Base-by-base conservation (phyloP, 495 filamentous ascomycete genomes). In the Aspergillus heteromorphus region DNA sequence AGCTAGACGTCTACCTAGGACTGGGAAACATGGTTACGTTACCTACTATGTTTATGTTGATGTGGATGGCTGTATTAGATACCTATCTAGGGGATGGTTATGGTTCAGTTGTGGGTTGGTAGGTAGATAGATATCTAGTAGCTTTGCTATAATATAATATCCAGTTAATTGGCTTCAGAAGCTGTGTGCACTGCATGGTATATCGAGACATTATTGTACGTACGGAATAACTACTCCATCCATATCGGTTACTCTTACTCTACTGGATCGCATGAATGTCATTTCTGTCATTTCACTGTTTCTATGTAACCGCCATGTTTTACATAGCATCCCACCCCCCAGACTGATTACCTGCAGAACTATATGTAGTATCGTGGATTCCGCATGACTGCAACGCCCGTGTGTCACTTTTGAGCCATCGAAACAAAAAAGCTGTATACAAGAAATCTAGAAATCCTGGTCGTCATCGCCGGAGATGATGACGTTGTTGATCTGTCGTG, bases 401-500 rank as follows among this genome's bases (percentile, higher is more conserved):
- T 16, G 55, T 42, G 48, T 54, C 53, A 62, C 54, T 59, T 59
- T 63, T 63, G 47, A 49, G 61, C 54, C 57, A 53, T 55, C 41
- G 51, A 57, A 62, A 45, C 25, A 19, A 60, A 38, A 38, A 50
- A 51, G 4, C 53, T 56, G 53, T 61, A 54, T 60, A 62, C 62
- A 62, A 58, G 56, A 58, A 58, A 68, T 76, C 69, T 92, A 98
- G 68, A 87, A 97, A 54, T 97, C 95, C 54, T 93, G 83, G 52
- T 97, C 88, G 29, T 92, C 93, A 53, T 86, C 87, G 18, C 93
- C 95, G 31, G 92, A 83, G 63, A 98, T 87, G 62, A 98, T 98
- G 57, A 98, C 95, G 71, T 97, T 97, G 76, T 87, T 87, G 58
- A 87, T 79, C 81, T 83, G 56, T 50, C n/a, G 13, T 83, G 56